These are phyloP conservation scores for Sarcomyxa edulis DNA, from an alignment of 768 basidiomycete species.

Conservation along the genomic window DNA sequence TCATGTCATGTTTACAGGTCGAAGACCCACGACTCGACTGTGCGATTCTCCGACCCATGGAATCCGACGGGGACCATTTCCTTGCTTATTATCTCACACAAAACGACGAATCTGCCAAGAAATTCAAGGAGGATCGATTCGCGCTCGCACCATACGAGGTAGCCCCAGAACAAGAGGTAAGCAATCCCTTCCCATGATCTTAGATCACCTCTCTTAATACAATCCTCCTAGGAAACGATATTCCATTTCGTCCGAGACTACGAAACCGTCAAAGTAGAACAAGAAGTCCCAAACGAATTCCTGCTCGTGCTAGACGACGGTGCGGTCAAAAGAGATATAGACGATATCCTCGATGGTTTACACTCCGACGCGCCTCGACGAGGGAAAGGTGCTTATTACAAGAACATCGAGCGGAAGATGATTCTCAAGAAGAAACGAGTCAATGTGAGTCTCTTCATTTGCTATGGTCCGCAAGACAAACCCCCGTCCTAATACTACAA, in stretches of 20 bases:
- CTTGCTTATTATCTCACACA: slow-evolving; percentile 78
- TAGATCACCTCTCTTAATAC: too few species aligned
- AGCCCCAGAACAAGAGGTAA: slow-evolving; percentile 52
- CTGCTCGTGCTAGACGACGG: slow-evolving; percentile 70
- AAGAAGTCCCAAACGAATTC: slow-evolving; percentile 83
- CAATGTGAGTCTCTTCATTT: slow-evolving; percentile 45
- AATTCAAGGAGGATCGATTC: slow-evolving; percentile 57
- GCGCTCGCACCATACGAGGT: slow-evolving; percentile 36
- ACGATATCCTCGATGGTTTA: slow-evolving; percentile 29
- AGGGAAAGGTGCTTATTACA: slow-evolving; percentile 78
- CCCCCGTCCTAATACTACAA: background rate
- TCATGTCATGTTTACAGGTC: slow-evolving; percentile 33
- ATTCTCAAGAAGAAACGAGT: slow-evolving; percentile 78
- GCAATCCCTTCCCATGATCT: too few species aligned
- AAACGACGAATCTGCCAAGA: slow-evolving; percentile 64
- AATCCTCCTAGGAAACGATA: slow-evolving; percentile 46
- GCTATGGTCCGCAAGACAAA: background rate
- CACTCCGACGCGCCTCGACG: slow-evolving; percentile 21
- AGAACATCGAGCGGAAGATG: slow-evolving; percentile 87
- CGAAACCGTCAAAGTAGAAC: slow-evolving; percentile 82
- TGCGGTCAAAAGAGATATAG: slow-evolving; percentile 26
- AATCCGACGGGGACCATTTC: slow-evolving; percentile 85
- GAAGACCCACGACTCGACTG: slow-evolving; percentile 82
- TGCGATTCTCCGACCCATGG: slow-evolving; percentile 83
- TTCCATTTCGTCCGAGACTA: slow-evolving; percentile 83